Evolutionary conservation across 2,329 filamentous ascomycete genomes (phyloP), one percentile per base, ranked within the genome.

Genomic region (Phyllosticta paracitricarpa): DNA sequence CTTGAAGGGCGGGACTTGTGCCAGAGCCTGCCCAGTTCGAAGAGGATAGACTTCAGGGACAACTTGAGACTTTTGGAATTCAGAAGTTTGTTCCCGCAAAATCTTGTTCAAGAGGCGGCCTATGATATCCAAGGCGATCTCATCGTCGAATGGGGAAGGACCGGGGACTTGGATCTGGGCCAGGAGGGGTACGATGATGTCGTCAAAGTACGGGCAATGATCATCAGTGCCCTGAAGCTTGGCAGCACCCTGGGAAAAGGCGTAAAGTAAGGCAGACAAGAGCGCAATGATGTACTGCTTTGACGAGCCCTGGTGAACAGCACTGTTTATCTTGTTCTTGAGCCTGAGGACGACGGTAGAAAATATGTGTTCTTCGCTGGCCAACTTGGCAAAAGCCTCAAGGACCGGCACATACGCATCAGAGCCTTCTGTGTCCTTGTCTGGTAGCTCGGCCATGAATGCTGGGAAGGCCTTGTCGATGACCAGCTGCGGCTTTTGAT

Each of bases 391-490:
- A 62, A 89, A 80, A 0, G 79, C 84, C 66, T 87, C 85, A 25
- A 89, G 73, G 0, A 84, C 82, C 4, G 79, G 73, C n/a, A 80
- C 67, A 66, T 86, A 86, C 5, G 71, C 70, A 6, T 67, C 68
- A 9, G 76, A 71, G 2, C 73, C 73, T 19, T 79, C 77, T n/a
- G 75, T 72, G 61, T 81, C 81, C 1, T 73, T 75, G 63, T 85
- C 84, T 1, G 85, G 86, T 3, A 89, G 72, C 51, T 82, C 81
- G 3, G 84, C 84, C 71, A 88, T 79, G 68, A 88, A 86, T 4
- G 82, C 82, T 26, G 85, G 85, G 66, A 88, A 84, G 0, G 84
- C 84, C 61, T 84, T 84, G 55, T 86, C 81, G 66, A 86, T 81
- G 28, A 88, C 82, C 10, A 85, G 72, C 55, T 81, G 78, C 19